Conservation (phyloP, 192 early-diverging fungal genomes). For the Coemansia umbellata region DNA sequence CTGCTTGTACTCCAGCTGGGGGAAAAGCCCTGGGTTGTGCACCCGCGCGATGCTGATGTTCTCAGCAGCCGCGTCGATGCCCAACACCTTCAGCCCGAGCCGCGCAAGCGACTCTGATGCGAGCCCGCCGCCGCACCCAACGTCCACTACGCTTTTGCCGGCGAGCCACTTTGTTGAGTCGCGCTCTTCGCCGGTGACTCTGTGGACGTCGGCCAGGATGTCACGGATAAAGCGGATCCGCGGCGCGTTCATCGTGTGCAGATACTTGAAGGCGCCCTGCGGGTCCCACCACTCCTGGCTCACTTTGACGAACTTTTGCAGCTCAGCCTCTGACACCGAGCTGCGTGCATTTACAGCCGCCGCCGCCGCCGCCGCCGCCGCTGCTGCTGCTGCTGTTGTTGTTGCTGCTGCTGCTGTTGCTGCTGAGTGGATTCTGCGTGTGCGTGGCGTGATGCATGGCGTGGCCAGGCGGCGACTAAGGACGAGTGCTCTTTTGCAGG, state of each 20-base stretch:
- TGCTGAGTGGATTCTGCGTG: too few relatives aligned
- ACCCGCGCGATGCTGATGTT: slow-evolving; percentile 75
- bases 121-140: slow-evolving; percentile 94
- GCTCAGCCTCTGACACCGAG: slow-evolving; percentile 14
- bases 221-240: slow-evolving; percentile 75
- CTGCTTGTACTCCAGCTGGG: slow-evolving; percentile 34
- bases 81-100: slow-evolving; percentile 68
- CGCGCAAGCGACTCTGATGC: slow-evolving; percentile 81
- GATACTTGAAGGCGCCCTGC: slow-evolving; percentile 75
- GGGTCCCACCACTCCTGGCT: slow-evolving; percentile 87
- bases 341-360: not conserved
- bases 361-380: not conserved
- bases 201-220: slow-evolving; percentile 21
- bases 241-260: slow-evolving; percentile 71
- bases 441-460: too few relatives aligned
- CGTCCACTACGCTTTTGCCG: slow-evolving; percentile 69
- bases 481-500: too few relatives aligned
- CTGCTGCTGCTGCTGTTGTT: not conserved
- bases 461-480: too few relatives aligned
- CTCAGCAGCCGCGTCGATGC: slow-evolving; percentile 82
- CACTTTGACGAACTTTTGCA: slow-evolving; percentile 26
- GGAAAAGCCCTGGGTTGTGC: slow-evolving; percentile 66
- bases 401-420: not conserved
- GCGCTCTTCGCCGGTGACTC: not conserved
- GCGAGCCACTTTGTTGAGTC: not conserved